Evolutionary conservation across 768 basidiomycete genomes (phyloP), one percentile per base, ranked within the genome.

Genomic region (Hydnum rufescens): DNA sequence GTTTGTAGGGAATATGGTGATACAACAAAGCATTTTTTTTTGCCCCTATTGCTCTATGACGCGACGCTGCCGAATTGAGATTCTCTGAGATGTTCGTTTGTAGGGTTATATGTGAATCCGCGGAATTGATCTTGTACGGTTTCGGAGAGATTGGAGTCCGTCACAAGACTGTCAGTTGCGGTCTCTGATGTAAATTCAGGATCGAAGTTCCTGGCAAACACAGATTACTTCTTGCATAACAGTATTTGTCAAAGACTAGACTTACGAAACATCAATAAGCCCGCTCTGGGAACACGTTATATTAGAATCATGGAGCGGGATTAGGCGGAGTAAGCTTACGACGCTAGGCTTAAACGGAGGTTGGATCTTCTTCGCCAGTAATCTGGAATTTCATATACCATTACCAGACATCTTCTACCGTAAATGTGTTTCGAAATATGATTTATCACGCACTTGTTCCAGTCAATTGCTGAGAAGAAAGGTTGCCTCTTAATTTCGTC

Each of bases 281-380:
- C 54, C 54, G 34, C 32, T 55, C 54, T 54, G 42, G 19, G 30
- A 13, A 30, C 6, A 5, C 6, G 5, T 4, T 26, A 13, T 0
- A 13, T 34, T 13, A 51, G 26, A 16, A 26, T 13, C 19, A 43
- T 4, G 28, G 22, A 32, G 25, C 34, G n/a, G 2, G 42, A 49
- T 42, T 4, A n/a, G 32, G 42, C 52, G 47, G 31, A 48, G 25
- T 23, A 25, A 46, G 63, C 84, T 64, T 66, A 86, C 86, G 57
- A 97, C 93, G 58, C 82, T 85, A 8, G 93, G 93, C 68, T 99
- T 99, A 72, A 96, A 97, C 4, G 88, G 85, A 1, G 93, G 90
- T 61, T 90, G 88, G 51, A 95, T 92, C 71, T 93, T 92, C 72
- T 93, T 96, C 28, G 80, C 79, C 43, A 92, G 69, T 25, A 97